phyloP scores from a whole-genome alignment of 192 early-diverging fungal species.

The Coemansia sp. region DNA sequence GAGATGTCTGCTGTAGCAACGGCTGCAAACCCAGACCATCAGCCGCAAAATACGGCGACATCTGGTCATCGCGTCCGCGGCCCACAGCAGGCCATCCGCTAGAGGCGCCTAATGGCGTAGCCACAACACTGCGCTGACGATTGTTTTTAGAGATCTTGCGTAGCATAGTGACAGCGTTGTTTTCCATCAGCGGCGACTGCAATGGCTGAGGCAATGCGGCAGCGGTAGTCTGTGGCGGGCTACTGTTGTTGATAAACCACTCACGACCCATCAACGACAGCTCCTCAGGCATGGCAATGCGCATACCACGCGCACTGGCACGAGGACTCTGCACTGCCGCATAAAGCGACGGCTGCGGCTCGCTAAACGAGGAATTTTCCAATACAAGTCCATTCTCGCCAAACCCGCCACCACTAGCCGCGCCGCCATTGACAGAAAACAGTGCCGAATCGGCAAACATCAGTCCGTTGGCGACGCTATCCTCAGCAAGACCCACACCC shows the following conservation, averaged over 20 bases:
- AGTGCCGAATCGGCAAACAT: constrained; percentile 1
- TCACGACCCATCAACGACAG: constrained; percentile 24
- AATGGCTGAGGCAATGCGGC: constrained; percentile 16
- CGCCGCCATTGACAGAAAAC: neutral
- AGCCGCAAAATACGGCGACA: constrained; percentile 6
- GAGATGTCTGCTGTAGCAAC: neutral
- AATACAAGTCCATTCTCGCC: neutral
- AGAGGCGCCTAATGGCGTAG: neutral
- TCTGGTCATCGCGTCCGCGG: neutral
- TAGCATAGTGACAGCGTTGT: constrained; percentile 44
- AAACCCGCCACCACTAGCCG: neutral
- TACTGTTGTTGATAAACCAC: constrained; percentile 19
- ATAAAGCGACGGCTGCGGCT: neutral
- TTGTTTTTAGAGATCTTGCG: constrained; percentile 50
- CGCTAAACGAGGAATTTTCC: neutral
- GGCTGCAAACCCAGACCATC: constrained; percentile 8
- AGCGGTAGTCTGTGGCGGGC: neutral
- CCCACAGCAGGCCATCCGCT: constrained; percentile 1
- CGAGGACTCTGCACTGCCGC: neutral
- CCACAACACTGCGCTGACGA: constrained; percentile 15
- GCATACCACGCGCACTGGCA: constrained; percentile 16
- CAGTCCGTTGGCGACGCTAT: neutral
- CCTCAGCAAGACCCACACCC: neutral
- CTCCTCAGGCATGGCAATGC: constrained; percentile 25
- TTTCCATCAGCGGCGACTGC: constrained; percentile 41